phyloP scores from a whole-genome alignment of 2,329 filamentous ascomycete genomes.

The Sclerotinia spermophila region DNA sequence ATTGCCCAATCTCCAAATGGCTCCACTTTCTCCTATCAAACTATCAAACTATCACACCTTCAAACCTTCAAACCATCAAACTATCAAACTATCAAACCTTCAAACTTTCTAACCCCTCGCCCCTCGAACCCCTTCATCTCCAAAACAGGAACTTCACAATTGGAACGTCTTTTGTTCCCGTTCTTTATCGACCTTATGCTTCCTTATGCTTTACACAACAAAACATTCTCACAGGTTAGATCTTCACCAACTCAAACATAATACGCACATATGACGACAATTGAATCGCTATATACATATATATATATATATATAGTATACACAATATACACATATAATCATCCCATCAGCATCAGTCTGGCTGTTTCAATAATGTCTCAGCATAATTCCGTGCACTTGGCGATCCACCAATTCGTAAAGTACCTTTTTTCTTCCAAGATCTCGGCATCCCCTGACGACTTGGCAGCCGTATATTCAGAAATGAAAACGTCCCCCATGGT shows the following conservation, averaged over 20 bases:
- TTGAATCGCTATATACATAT: background rate
- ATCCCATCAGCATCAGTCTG: background rate
- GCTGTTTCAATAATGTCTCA: slow-evolving; percentile 16
- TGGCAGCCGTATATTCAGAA: slow-evolving; percentile 4
- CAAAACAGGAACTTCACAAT: background rate
- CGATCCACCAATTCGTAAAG: slow-evolving; percentile 15
- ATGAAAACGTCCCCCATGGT: background rate
- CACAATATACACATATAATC: background rate
- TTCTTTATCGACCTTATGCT: background rate
- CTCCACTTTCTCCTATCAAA: slow-evolving; percentile 2
- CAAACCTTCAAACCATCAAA: too few relatives aligned
- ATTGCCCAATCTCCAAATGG: background rate
- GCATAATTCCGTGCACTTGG: slow-evolving; percentile 18
- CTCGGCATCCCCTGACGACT: slow-evolving; percentile 17
- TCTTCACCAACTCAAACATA: background rate
- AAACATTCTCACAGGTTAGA: background rate
- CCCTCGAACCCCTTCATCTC: background rate
- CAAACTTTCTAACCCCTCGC: background rate
- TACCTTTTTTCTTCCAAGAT: slow-evolving; percentile 17
- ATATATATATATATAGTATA: background rate
- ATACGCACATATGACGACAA: background rate
- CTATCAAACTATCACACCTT: too few relatives aligned
- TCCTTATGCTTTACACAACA: too few relatives aligned
- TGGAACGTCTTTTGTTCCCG: background rate
- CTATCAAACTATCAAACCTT: too few relatives aligned